Conservation (phyloP, 495 filamentous ascomycete species). For the Aspergillus sclerotiicarbonarius region DNA sequence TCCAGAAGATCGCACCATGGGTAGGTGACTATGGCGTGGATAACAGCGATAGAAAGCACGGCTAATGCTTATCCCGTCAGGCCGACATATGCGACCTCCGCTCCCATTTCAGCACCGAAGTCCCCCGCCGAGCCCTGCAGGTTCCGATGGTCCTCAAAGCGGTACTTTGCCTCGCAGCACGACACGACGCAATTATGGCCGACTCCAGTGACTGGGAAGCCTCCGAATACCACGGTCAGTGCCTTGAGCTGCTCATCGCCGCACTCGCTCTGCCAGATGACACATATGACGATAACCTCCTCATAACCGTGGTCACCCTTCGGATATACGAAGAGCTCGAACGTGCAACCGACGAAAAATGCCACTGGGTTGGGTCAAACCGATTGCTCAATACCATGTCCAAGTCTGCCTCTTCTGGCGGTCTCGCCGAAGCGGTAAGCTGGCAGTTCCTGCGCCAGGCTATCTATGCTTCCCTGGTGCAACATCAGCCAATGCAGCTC, state of each 20-base stretch:
- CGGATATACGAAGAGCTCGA: slow-evolving; percentile 41
- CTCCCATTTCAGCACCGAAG: slow-evolving; percentile 35
- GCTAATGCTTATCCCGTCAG: slow-evolving; percentile 13
- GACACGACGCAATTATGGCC: slow-evolving; percentile 35
- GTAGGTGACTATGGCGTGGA: slow-evolving; percentile 19
- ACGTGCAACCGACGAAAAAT: slow-evolving; percentile 30
- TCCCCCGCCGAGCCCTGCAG: slow-evolving; percentile 33
- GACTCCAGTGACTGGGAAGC: slow-evolving; percentile 35
- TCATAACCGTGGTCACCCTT: slow-evolving; percentile 37
- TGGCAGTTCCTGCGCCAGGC: slow-evolving; percentile 44
- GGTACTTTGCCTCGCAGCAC: slow-evolving; percentile 31
- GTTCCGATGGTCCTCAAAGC: slow-evolving; percentile 37
- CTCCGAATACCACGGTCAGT: slow-evolving; percentile 38
- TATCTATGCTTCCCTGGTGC: slow-evolving; percentile 40
- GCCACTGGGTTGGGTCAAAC: slow-evolving; percentile 38
- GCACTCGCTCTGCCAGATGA: slow-evolving; percentile 31
- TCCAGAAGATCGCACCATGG: slow-evolving; percentile 35
- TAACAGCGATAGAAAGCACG: no score
- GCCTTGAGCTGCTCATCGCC: slow-evolving; percentile 33
- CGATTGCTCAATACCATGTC: slow-evolving; percentile 38
- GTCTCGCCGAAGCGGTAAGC: slow-evolving; percentile 40
- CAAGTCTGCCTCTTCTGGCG: slow-evolving; percentile 35
- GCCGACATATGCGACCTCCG: slow-evolving; percentile 37
- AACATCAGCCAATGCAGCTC: slow-evolving; percentile 34
- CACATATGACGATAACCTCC: slow-evolving; percentile 32